Evolutionary conservation across 306 rosid species (phyloP).

Genomic region (Vicia faba): DNA sequence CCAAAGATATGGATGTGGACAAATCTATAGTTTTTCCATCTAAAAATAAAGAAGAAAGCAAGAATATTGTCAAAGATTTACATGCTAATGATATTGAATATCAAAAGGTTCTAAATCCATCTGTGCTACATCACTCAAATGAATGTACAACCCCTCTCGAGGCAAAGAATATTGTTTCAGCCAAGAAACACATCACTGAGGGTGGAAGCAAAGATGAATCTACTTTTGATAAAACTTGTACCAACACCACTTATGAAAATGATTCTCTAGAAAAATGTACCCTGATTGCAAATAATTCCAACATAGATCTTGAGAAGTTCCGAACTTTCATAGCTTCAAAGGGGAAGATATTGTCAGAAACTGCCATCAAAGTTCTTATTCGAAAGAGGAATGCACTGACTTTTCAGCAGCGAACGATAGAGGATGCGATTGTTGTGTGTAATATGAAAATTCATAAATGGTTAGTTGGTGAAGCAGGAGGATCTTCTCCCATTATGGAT

Average conservation of each 20-base stretch:
- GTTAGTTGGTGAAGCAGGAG: slow-evolving; percentile 39
- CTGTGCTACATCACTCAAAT: too few species aligned
- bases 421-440: too few species aligned
- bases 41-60: slow-evolving; percentile 34
- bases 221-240: too few species aligned
- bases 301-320: slow-evolving; percentile 44
- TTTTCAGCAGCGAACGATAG: too few species aligned
- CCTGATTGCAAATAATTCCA: slow-evolving; percentile 39
- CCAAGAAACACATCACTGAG: too few species aligned
- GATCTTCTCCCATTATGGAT: slow-evolving; percentile 39
- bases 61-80: slow-evolving; percentile 30
- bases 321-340: slow-evolving; percentile 50
- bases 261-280: slow-evolving; percentile 26
- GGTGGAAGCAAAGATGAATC: too few species aligned
- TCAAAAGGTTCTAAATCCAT: slow-evolving; percentile 34
- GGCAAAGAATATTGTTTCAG: too few species aligned
- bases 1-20: slow-evolving; percentile 41
- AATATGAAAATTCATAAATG: too few species aligned
- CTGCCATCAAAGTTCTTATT: too few species aligned
- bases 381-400: too few species aligned
- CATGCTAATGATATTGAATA: slow-evolving; percentile 37
- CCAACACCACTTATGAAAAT: slow-evolving; percentile 36
- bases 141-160: too few species aligned
- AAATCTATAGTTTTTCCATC: slow-evolving; percentile 37
- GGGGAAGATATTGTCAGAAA: slow-evolving; percentile 54